Conservation (phyloP, 2,329 filamentous ascomycete genomes). For the Claviceps lovelessii region DNA sequence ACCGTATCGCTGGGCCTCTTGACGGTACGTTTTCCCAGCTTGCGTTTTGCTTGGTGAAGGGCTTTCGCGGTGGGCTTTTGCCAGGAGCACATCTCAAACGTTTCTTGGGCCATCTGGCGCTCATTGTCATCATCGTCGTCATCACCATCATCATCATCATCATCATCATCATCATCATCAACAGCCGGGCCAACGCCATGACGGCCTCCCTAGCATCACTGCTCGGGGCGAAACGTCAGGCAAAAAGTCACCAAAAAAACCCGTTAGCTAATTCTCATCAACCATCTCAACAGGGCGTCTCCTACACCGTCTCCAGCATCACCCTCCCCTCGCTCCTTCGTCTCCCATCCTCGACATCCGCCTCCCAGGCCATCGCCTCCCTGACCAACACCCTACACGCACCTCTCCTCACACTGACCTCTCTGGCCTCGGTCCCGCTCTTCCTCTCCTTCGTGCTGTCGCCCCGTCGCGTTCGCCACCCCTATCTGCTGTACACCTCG, state of each 20-base stretch:
- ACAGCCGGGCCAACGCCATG: too few relatives aligned
- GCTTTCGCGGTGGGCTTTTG: too few relatives aligned
- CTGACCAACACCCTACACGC: slow-evolving; percentile 48
- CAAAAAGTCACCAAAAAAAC: background rate
- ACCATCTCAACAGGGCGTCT: slow-evolving; percentile 54
- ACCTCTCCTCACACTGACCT: slow-evolving; percentile 53
- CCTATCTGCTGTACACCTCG: slow-evolving; percentile 79
- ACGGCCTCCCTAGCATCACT: too few relatives aligned
- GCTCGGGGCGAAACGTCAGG: too few relatives aligned
- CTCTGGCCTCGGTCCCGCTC: slow-evolving; percentile 56
- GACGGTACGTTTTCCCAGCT: slow-evolving; percentile 46
- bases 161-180: background rate
- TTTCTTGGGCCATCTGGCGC: too few relatives aligned
- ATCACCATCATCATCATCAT: too few relatives aligned
- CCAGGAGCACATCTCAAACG: too few relatives aligned
- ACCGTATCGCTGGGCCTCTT: slow-evolving; percentile 77
- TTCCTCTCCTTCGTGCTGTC: slow-evolving; percentile 66
- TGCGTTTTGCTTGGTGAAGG: too few relatives aligned
- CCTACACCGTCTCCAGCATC: slow-evolving; percentile 66
- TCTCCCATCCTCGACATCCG: slow-evolving; percentile 60
- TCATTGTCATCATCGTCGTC: too few relatives aligned
- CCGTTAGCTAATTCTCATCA: slow-evolving; percentile 2
- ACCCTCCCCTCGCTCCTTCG: slow-evolving; percentile 68
- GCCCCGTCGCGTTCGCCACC: slow-evolving; percentile 61
- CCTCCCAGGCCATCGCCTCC: slow-evolving; percentile 55